phyloP scores from a whole-genome alignment of 352 stramenopile species.

The Globisporangium irregulare region DNA sequence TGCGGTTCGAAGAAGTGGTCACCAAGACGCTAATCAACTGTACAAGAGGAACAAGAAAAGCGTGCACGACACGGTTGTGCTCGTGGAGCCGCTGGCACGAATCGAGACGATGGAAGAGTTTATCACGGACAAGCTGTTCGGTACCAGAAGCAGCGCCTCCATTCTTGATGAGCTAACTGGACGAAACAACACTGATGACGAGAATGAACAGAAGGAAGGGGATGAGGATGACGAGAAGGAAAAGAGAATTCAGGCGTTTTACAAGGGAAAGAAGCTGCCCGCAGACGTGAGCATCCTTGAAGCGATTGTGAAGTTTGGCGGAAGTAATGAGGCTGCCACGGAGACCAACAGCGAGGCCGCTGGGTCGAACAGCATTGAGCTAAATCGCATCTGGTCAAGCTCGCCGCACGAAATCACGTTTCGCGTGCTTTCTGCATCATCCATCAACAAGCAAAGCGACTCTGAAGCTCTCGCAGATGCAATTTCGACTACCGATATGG shows the following conservation, averaged over 20 bases:
- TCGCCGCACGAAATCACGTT: conserved; percentile 64
- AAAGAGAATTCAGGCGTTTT: conserved; percentile 43
- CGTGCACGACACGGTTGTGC: conserved; percentile 67
- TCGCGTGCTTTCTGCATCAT: conserved; percentile 21
- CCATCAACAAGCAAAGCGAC: conserved; percentile 5
- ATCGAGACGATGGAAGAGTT: conserved; percentile 82
- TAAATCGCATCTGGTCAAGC: conserved; percentile 36
- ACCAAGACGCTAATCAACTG: conserved; percentile 4
- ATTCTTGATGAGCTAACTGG: conserved; percentile 34
- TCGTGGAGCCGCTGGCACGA: conserved; percentile 70
- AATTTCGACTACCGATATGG: neutral
- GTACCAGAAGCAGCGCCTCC: conserved; percentile 21
- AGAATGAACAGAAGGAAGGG: conserved; percentile 23
- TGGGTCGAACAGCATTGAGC: conserved; percentile 11
- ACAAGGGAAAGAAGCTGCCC: conserved; percentile 30
- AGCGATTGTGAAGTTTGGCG: conserved; percentile 53
- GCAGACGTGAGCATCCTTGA: conserved; percentile 62
- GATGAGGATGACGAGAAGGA: conserved; percentile 29
- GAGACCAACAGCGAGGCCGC: neutral
- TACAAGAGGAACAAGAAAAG: conserved; percentile 35
- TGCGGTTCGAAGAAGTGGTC: conserved; percentile 16
- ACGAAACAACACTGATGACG: conserved; percentile 15
- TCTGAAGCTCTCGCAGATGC: neutral
- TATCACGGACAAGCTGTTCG: conserved; percentile 67
- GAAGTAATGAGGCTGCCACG: neutral